These are phyloP conservation scores for Russula ochroleuca DNA, from an alignment of 768 basidiomycete species.

Conservation along the genomic window DNA sequence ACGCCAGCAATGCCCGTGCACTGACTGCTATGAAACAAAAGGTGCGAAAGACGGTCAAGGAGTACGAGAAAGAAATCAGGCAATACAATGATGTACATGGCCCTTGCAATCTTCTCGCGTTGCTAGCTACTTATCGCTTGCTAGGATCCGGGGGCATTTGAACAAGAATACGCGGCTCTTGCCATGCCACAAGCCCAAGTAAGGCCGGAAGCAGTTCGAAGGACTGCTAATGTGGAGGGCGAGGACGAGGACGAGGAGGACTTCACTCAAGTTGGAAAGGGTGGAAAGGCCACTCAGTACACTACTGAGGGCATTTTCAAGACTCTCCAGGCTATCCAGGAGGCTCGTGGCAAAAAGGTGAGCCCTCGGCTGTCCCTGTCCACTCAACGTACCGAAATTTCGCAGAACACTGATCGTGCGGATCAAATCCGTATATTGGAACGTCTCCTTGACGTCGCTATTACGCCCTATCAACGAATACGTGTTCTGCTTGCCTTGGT, in stretches of 20 bases:
- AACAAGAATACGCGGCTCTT: constrained; percentile 61
- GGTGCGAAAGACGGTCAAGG: constrained; percentile 85
- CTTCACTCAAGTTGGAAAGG: constrained; percentile 88
- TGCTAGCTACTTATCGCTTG: not conserved
- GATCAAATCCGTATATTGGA: constrained; percentile 93
- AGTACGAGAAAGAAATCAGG: constrained; percentile 77
- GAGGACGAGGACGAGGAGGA: constrained; percentile 41
- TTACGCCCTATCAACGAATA: constrained; percentile 87
- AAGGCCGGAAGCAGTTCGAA: constrained; percentile 38
- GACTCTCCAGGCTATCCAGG: constrained; percentile 84
- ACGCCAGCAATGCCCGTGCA: constrained; percentile 87
- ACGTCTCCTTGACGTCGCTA: constrained; percentile 78
- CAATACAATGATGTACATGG: constrained; percentile 69
- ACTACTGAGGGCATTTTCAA: constrained; percentile 88
- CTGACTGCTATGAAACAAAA: constrained; percentile 98
- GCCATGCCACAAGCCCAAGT: constrained; percentile 45
- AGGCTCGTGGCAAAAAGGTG: constrained; percentile 95
- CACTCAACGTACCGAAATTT: not conserved
- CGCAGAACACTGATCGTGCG: constrained; percentile 89
- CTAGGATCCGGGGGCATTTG: constrained; percentile 87
- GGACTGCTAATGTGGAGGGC: constrained; percentile 36
- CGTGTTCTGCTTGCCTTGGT: constrained; percentile 91
- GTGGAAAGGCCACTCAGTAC: constrained; percentile 77
- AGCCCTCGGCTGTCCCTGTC: constrained; percentile 23
- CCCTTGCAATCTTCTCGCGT: not conserved